Evolutionary conservation across 345 rosid species (phyloP), one percentile per base, ranked within the genome.

Genomic region (Psidium friedrichsthalianum): DNA sequence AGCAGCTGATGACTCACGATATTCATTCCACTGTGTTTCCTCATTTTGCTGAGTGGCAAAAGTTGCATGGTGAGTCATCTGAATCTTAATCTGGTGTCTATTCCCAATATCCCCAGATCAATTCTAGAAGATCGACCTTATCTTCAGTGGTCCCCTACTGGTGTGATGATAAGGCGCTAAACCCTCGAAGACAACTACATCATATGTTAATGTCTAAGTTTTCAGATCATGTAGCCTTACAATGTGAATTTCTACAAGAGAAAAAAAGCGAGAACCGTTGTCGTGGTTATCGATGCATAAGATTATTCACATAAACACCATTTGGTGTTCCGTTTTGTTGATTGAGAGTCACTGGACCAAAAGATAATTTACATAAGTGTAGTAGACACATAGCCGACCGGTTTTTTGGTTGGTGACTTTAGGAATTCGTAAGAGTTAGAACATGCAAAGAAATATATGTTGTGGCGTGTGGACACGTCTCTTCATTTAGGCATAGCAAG

Each of bases 1-100:
- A 47, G 83, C 51, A 74, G 40, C 56, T 47, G 18, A 86, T 97
- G 82, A 93, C 93, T 81, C 94, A 97, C 85, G 94, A 97, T 88
- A 95, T 97, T 86, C 99, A 97, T 89, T 91, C 93, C 83, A 83
- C 87, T 53, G 95, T 93, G 7, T 94, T 95, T 87, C 98, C 99
- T 83, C 93, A 93, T 90, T 97, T 95, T 42, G 87, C 95, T 84
- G 89, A 81, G 42, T 97, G 99, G 99, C 98, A 95, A 86, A 90
- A 91, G 82, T 90, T 91, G 27, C 89, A 95, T 80, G 99, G 99
- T 93, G 89, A 85, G 86, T 49, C 25, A 25, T 20, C 47, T 69
- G 80, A n/a, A 59, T 64, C 56, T 64, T 69, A 61, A 84, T 44
- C 56, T n/a, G 56, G 32, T 51, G 57, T 47, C 58, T 53, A 24